Base-by-base conservation (phyloP, 2,329 filamentous ascomycete species). In the Botrytis cinerea region DNA sequence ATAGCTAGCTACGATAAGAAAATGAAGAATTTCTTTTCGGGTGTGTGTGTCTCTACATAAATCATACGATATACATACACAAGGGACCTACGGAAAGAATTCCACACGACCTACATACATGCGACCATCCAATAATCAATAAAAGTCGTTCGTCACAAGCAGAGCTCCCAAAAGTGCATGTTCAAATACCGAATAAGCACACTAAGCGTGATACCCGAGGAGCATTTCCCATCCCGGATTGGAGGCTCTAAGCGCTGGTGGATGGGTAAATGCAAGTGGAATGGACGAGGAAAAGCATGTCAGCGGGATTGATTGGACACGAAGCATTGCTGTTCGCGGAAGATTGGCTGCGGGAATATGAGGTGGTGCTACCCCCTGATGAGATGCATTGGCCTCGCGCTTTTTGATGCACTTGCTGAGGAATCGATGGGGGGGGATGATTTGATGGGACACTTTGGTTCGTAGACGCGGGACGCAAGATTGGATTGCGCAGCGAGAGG, bases 161-260 rank as follows among this genome's bases (percentile, higher is more conserved):
- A 14, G 5, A 3, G 25, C n/a, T 18, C n/a, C 1, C 0, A 18
- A 9, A n/a, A 54, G 18, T 7, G 12, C 12, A n/a, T 20, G n/a
- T n/a, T 5, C 25, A n/a, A 51, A 51, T 51, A 54, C 48, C 25
- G 48, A 54, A n/a, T 14, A 8, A 38, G 22, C 16, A 7, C 59
- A 8, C 59, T 1, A n/a, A 6, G 40, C 61, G 40, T 61, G 59
- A 61, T 40, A 61, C 59, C 32, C 10, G 12, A 32, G n/a, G 1
- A 28, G 1, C 40, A 63, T 63, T 40, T 28, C 10, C 40, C 40
- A 12, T 43, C 43, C 1, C 18, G 20, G 63, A 66, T 66, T 66
- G 63, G 63, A 66, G n/a, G 20, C 45, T 66, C 43, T 66, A 66
- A 66, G 63, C 63, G 63, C 63, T 35, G 60, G 45, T 48, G 43